A percentile compares a stretch with the other conserved stretches of the same genome.
phyloP scores from a whole-genome alignment of 257 asterid genomes.

The Ballota nigra region DNA sequence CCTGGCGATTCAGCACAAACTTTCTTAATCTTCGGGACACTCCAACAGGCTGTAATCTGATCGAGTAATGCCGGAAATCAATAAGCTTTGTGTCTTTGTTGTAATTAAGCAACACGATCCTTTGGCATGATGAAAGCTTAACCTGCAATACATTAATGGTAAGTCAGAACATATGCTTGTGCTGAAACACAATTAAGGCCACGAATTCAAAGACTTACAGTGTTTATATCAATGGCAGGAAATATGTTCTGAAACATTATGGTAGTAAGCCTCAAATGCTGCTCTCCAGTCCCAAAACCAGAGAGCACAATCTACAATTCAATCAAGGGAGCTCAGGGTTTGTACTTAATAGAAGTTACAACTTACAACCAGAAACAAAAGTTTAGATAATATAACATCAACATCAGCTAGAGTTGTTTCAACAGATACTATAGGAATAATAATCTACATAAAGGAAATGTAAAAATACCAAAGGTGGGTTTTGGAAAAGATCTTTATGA shows the following conservation, averaged over 20 bases:
- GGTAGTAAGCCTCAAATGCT: conserved; percentile 87
- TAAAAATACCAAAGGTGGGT: conserved; percentile 75
- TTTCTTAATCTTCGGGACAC: conserved; percentile 80
- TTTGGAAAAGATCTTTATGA: conserved; percentile 71
- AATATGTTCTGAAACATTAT: conserved; percentile 90
- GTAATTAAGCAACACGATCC: conserved; percentile 89
- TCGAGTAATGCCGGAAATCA: conserved; percentile 89
- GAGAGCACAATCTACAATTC: conserved; percentile 80
- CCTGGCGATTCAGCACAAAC: conserved; percentile 89
- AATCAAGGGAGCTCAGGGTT: conserved; percentile 23
- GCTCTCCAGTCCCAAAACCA: conserved; percentile 96
- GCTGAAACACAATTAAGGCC: not conserved
- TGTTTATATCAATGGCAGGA: conserved; percentile 88
- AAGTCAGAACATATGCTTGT: conserved; percentile 20
- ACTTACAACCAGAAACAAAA: not conserved
- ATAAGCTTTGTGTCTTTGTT: conserved; percentile 80
- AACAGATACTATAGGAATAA: not conserved
- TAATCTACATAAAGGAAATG: not conserved
- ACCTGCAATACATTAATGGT: conserved; percentile 49
- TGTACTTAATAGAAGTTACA: not conserved
- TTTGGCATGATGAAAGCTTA: conserved; percentile 88
- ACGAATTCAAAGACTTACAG: conserved; percentile 49
- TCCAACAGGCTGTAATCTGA: conserved; percentile 93
- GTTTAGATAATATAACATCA: not conserved
- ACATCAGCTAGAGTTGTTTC: not conserved